Evolutionary conservation across 371 early-diverging fungal species (phyloP), one percentile per base, ranked within the genome.

Genomic region (Mucor piriformis): DNA sequence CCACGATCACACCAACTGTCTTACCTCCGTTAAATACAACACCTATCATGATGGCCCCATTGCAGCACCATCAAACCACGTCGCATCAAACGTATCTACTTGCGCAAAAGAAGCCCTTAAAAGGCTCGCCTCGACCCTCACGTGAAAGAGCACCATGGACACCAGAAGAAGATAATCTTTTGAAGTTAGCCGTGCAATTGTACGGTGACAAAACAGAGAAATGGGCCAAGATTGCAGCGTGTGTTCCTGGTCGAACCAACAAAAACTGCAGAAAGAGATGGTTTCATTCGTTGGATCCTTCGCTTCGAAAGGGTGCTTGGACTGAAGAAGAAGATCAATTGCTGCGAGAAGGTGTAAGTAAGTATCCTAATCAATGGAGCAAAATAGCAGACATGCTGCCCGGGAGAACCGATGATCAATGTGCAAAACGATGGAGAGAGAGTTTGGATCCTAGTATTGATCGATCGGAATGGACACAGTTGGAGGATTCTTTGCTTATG

Each of bases 351-450:
- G 88, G 88, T 6, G 89, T 91, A 7, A 73, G 76, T 51, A 82
- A 81, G 47, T 84, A 78, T 60, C 85, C 85, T 20, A 79, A 84
- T 24, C 89, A 89, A 73, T 92, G 92, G 92, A 87, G 90, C 57
- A 85, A 86, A 52, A 87, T 92, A 51, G 92, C 92, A 3, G 88
- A 90, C 59, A 80, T 84, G 61, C 79, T 92, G 21, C 81, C 79
- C 11, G 92, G 92, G 7, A 76, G 92, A n/a, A 92, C 90, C 5
- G 91, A 91, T 63, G 90, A 91, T 66, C 92, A 91, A 56, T 90
- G 91, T 51, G 88, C 90, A 15, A 90, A 91, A 72, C 81, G 93
- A 18, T 92, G 92, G 92, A 74, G 91, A 13, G 90, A 92, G 70
- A 83, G 84, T 44, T 69, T 92, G 37, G 92, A 92, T 73, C 91